These are phyloP conservation scores for Petasospora rhodanensis DNA, from an alignment of 1,139 yeast species.

Conservation along the genomic window DNA sequence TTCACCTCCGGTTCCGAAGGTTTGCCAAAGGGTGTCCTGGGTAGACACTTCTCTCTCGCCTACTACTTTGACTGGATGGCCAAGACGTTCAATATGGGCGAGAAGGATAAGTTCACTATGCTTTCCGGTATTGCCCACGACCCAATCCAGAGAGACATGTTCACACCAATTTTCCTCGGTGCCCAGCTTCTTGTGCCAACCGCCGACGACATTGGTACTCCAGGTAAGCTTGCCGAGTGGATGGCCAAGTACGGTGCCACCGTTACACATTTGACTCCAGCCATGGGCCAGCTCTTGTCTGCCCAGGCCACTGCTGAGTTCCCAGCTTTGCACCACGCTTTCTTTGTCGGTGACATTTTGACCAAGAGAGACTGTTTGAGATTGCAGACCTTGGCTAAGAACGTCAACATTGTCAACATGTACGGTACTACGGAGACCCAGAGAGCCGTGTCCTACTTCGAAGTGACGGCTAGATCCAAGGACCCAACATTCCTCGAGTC, in stretches of 20 bases:
- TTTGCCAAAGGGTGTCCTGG: conserved; percentile 96
- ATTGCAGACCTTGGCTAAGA: conserved; percentile 85
- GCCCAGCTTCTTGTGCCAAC: conserved; percentile 93
- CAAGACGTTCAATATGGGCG: conserved; percentile 68
- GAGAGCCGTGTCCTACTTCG: conserved; percentile 92
- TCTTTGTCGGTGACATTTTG: conserved; percentile 95
- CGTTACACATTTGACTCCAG: conserved; percentile 96
- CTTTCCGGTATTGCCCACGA: conserved; percentile 98
- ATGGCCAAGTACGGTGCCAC: conserved; percentile 89
- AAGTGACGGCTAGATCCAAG: conserved; percentile 66
- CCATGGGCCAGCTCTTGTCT: conserved; percentile 96
- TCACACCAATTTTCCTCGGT: conserved; percentile 94
- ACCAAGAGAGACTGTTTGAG: conserved; percentile 96
- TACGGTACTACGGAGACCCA: conserved; percentile 99
- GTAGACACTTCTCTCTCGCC: conserved; percentile 94
- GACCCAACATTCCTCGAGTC: conserved; percentile 75
- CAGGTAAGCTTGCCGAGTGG: conserved; percentile 97
- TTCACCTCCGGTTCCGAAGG: conserved; percentile 99
- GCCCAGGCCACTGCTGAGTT: conserved; percentile 94
- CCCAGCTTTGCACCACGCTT: conserved; percentile 87
- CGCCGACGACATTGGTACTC: conserved; percentile 96
- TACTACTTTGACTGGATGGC: conserved; percentile 99
- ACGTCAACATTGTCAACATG: conserved; percentile 92
- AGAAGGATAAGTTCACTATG: conserved; percentile 90
- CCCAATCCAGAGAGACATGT: conserved; percentile 98